Conservation (phyloP, 768 basidiomycete genomes). For the Rubroboletus satanas region DNA sequence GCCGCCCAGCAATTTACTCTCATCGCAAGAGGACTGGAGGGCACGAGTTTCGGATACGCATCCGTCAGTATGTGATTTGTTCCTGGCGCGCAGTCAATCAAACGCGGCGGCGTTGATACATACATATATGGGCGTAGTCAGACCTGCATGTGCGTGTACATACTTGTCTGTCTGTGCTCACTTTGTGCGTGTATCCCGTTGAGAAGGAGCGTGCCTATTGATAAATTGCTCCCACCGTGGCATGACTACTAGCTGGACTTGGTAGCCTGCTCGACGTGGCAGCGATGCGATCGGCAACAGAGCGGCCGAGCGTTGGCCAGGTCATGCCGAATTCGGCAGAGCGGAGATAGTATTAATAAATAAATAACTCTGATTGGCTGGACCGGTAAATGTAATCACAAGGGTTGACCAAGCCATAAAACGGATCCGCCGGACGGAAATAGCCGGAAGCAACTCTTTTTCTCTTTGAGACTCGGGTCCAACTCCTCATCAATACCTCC, state of each 20-base stretch:
- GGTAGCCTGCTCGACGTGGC: not conserved
- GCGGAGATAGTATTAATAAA: slow-evolving; percentile 23
- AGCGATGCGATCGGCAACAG: not conserved
- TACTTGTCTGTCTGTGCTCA: not conserved
- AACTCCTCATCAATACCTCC: not conserved
- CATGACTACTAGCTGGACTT: no score
- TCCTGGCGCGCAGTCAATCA: not conserved
- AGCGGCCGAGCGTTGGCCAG: slow-evolving; percentile 4
- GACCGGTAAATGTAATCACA: slow-evolving; percentile 10
- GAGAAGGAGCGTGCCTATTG: no score
- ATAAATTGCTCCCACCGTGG: no score
- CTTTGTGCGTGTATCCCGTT: not conserved
- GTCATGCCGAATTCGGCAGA: slow-evolving; percentile 1
- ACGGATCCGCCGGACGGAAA: slow-evolving; percentile 13
- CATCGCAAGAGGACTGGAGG: slow-evolving; percentile 78
- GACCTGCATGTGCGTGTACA: no score
- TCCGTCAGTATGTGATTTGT: slow-evolving; percentile 49
- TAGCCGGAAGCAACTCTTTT: slow-evolving; percentile 24
- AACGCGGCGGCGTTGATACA: not conserved
- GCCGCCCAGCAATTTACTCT: slow-evolving; percentile 87
- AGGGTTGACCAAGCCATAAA: slow-evolving; percentile 18
- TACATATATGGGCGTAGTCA: no score
- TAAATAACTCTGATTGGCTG: slow-evolving; percentile 19
- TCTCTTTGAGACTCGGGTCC: slow-evolving; percentile 18
- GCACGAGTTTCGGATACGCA: slow-evolving; percentile 82